Evolutionary conservation across 768 basidiomycete genomes (phyloP), one percentile per base, ranked within the genome.

Genomic region (Cystobasidium tubakii): DNA sequence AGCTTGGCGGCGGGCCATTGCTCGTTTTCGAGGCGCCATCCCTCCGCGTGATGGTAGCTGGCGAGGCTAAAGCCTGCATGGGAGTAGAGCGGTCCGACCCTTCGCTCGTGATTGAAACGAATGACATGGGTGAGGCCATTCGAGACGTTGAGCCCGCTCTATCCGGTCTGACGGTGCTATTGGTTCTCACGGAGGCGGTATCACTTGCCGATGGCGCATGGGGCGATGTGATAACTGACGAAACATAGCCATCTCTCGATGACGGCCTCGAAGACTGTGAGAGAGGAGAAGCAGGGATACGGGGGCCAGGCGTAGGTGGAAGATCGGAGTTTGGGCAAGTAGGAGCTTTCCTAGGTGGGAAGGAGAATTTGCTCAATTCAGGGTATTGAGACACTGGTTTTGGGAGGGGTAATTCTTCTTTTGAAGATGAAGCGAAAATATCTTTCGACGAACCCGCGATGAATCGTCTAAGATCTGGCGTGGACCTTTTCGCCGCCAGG

Each of bases 401-500:
- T 15, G 53, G 34, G 4, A 15, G 55, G 10, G 69, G 54, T 13
- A 31, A 21, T 67, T 67, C 66, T 67, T 67, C 31, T 36, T 29
- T 29, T 13, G 43, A 10, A 6, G 39, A 50, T 15, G 36, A 39
- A 43, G 42, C n/a, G 34, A 67, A 33, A 10, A 46, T 21, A 31
- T 67, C 66, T 21, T 46, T 42, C 29, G 25, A n/a, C 23, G 31
- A 33, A 15, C 66, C 53, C n/a, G 66, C 43, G 17, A 60, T 23
- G 69, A 71, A 71, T 9, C 69, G 69, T 55, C 69, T 13, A 54
- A 71, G 36, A 60, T 71, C 69, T 53, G 69, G 69, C 54, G 69
- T 60, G 3, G 53, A 57, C 21, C 69, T 54, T 36, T 71, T 71
- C 1, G 29, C 55, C 7, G 39, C 31, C 66, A 67, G 29, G 17